phyloP scores from a whole-genome alignment of 1,284 basidiomycete species.

The Exobasidium cylindrosporum region DNA sequence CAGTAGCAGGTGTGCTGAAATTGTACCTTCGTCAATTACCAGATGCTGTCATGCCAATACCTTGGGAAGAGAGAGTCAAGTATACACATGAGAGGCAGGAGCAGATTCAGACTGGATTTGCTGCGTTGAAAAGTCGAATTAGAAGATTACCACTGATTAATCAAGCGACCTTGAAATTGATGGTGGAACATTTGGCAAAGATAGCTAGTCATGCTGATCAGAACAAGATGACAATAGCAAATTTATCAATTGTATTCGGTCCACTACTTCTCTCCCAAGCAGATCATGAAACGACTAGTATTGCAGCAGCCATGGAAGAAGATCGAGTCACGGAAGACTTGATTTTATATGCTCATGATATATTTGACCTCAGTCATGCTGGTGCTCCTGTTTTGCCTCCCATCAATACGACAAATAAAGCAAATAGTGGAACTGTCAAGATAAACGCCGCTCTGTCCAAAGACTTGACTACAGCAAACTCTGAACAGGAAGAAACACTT shows the following conservation, averaged over 20 bases:
- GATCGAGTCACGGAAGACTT: slow-evolving; percentile 50
- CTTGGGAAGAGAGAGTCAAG: slow-evolving; percentile 71
- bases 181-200: slow-evolving; percentile 83
- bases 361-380: slow-evolving; percentile 41
- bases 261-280: slow-evolving; percentile 48
- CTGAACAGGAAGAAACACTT: neutral
- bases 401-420: slow-evolving; percentile 12
- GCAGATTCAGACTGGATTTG: slow-evolving; percentile 61
- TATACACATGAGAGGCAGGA: slow-evolving; percentile 58
- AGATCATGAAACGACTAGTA: slow-evolving; percentile 39
- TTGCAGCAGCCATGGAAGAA: slow-evolving; percentile 50
- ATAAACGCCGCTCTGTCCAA: too few relatives aligned
- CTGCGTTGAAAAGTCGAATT: slow-evolving; percentile 47
- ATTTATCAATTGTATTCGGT: slow-evolving; percentile 53
- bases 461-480: neutral
- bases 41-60: slow-evolving; percentile 83
- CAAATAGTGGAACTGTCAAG: slow-evolving; percentile 25
- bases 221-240: slow-evolving; percentile 91
- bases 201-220: slow-evolving; percentile 68
- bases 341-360: slow-evolving; percentile 39
- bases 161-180: slow-evolving; percentile 77
- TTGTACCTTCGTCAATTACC: slow-evolving; percentile 86
- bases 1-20: slow-evolving; percentile 88
- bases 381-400: slow-evolving; percentile 32
- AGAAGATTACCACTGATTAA: slow-evolving; percentile 68